Evolutionary conservation across 2,329 filamentous ascomycete species (phyloP), one percentile per base, ranked within the genome.

Genomic region (Alternaria triticimaculans): DNA sequence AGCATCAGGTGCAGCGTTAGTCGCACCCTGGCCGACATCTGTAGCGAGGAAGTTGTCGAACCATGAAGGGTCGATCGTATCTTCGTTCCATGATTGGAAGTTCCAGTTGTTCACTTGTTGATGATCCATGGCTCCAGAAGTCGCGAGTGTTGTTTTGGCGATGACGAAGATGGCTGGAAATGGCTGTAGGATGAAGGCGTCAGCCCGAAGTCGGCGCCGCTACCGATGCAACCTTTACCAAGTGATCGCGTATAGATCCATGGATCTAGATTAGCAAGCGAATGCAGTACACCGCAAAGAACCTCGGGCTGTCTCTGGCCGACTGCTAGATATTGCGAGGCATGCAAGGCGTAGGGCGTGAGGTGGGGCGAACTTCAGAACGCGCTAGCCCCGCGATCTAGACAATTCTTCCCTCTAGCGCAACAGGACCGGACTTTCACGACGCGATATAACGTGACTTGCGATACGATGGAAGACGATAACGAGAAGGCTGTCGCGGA

Each of bases 311-410:
- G 23, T 44, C 28, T 23, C 23, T 49, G 10, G 41, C 30, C 30
- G 30, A 53, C 23, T 21, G 14, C 49, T 25, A 14, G 18, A 23
- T 23, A 26, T 12, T 41, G 44, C 26, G 30, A 60, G 18, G 25
- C 26, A 18, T 20, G 11, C 44, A 65, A 55, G 60, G 63, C 63
- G 60, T 63, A 57, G 46, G 60, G 63, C 63, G 55, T 63, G 46
- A 9, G 37, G 49, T 30, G 48, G 33, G 25, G 50, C 18, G 12
- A 44, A 44, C 8, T 26, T 26, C 53, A 26, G 37, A 43, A 55
- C 30, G 20, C 49, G 56, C 43, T 63, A 60, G 50, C 50, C 56
- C 48, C 18, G 28, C 43, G 25, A 12, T 58, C 54, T 45, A 45
- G 49, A 44, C 49, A 15, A 50, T 60, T 57, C 51, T 63, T 60